Conservation (phyloP, 208 protist genomes). For the Trypanosoma mega region DNA sequence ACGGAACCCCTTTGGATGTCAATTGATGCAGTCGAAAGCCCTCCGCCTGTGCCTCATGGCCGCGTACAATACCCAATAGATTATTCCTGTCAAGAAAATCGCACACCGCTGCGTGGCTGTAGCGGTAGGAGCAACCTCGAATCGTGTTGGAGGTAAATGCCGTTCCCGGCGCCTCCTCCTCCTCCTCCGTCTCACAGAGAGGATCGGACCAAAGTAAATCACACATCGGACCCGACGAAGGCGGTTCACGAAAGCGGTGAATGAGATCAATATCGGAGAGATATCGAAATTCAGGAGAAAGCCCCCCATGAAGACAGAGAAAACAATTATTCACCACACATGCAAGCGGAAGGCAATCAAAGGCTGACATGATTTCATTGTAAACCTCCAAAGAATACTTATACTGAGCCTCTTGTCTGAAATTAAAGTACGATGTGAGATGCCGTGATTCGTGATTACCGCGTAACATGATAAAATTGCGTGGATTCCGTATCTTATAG, state of each 20-base stretch:
- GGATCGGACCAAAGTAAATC: slow-evolving; percentile 97
- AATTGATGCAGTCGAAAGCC: slow-evolving; percentile 94
- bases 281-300: slow-evolving; percentile 70
- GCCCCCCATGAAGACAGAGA: slow-evolving; percentile 94
- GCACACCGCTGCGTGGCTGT: slow-evolving; percentile 81
- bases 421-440: slow-evolving; percentile 97
- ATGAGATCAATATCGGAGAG: slow-evolving; percentile 89
- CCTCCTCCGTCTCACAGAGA: slow-evolving; percentile 80
- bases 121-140: slow-evolving; percentile 88
- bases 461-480: slow-evolving; percentile 92
- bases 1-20: slow-evolving; percentile 91
- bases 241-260: slow-evolving; percentile 94
- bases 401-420: slow-evolving; percentile 93
- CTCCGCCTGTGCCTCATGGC: slow-evolving; percentile 95
- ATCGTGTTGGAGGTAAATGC: slow-evolving; percentile 74
- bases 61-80: slow-evolving; percentile 95
- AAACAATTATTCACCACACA: slow-evolving; percentile 87
- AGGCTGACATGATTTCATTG: slow-evolving; percentile 90
- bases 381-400: slow-evolving; percentile 90
- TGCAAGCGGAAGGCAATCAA: slow-evolving; percentile 92
- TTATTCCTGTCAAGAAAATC: slow-evolving; percentile 94
- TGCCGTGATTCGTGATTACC: slow-evolving; percentile 98
- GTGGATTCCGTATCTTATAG: slow-evolving; percentile 93
- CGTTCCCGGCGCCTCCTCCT: slow-evolving; percentile 27
- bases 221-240: slow-evolving; percentile 90